Percentiles rank a stretch among this genome's conserved stretches.
These are phyloP conservation scores for Pulveroboletus sp. DNA, from an alignment of 768 basidiomycete species.

Conservation along the genomic window DNA sequence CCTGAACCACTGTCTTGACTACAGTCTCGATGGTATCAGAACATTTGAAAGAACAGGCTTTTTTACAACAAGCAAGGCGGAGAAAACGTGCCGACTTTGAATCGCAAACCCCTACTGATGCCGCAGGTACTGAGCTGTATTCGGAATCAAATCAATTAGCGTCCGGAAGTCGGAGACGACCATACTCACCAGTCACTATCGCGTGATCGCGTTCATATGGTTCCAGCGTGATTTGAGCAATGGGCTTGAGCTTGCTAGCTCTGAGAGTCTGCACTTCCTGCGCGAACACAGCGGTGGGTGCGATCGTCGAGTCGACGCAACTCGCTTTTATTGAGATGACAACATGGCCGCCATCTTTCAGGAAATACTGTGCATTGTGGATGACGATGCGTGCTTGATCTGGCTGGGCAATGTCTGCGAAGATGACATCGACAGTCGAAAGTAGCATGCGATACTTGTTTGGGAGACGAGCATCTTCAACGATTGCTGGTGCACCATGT, in stretches of 20 bases:
- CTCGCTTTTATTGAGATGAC: conserved; percentile 99
- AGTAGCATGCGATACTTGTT: conserved; percentile 97
- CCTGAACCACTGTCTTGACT: background rate
- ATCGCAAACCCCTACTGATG: conserved; percentile 29
- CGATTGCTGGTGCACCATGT: conserved; percentile 58
- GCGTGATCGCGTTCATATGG: conserved; percentile 90
- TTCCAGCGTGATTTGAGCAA: conserved; percentile 94
- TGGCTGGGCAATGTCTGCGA: conserved; percentile 97
- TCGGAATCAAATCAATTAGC: background rate
- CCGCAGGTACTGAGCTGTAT: conserved; percentile 45
- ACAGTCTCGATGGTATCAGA: conserved; percentile 4
- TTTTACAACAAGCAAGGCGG: conserved; percentile 5
- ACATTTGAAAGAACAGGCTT: conserved; percentile 19
- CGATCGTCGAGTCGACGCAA: conserved; percentile 95
- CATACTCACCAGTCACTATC: conserved; percentile 72
- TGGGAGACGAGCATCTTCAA: conserved; percentile 95
- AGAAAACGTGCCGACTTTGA: background rate
- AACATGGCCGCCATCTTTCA: conserved; percentile 88
- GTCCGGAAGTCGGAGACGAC: background rate
- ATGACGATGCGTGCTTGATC: conserved; percentile 97
- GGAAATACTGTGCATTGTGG: conserved; percentile 91
- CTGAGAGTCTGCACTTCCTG: conserved; percentile 80
- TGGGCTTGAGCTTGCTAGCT: conserved; percentile 79
- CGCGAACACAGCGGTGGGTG: conserved; percentile 87
- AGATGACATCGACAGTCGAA: conserved; percentile 93